A percentile compares a stretch with the other conserved stretches of the same genome.
These are phyloP conservation scores for Cladorrhinum sp. DNA, from an alignment of 2,329 filamentous ascomycete species.

Conservation along the genomic window DNA sequence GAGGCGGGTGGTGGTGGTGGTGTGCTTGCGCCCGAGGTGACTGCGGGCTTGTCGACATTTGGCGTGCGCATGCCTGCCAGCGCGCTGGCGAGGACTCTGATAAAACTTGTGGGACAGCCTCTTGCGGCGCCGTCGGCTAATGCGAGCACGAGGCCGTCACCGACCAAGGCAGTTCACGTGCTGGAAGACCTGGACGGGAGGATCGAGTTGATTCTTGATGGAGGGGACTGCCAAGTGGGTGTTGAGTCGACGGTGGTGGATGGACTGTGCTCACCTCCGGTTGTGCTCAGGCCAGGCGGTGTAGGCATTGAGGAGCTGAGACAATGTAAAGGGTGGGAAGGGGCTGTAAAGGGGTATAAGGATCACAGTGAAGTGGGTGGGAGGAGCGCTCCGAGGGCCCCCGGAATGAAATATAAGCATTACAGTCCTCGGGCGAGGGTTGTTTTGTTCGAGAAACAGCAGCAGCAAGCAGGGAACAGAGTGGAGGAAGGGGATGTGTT, in stretches of 20 bases:
- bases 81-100: slow-evolving; percentile 81
- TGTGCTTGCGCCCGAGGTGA: slow-evolving; percentile 83
- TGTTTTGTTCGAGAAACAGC: slow-evolving; percentile 65
- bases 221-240: slow-evolving; percentile 80
- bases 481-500: slow-evolving; percentile 17
- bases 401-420: slow-evolving; percentile 99
- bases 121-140: slow-evolving; percentile 93
- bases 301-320: slow-evolving; percentile 78
- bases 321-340: slow-evolving; percentile 74
- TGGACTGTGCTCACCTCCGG: slow-evolving; percentile 75
- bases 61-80: slow-evolving; percentile 87
- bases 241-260: slow-evolving; percentile 98
- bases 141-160: slow-evolving; percentile 87
- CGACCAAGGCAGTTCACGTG: slow-evolving; percentile 87
- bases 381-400: slow-evolving; percentile 67
- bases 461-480: slow-evolving; percentile 16
- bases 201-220: slow-evolving; percentile 85
- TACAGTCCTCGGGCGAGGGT: slow-evolving; percentile 90
- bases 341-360: slow-evolving; percentile 73
- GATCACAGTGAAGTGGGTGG: slow-evolving; percentile 67
- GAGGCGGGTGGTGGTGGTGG: slow-evolving; percentile 41
- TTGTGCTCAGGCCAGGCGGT: slow-evolving; percentile 81
- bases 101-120: slow-evolving; percentile 72
- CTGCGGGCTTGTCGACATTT: slow-evolving; percentile 79
- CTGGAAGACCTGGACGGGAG: slow-evolving; percentile 76